Base-by-base conservation (phyloP, 148 eudicot species). In the Euryodendron excelsum region DNA sequence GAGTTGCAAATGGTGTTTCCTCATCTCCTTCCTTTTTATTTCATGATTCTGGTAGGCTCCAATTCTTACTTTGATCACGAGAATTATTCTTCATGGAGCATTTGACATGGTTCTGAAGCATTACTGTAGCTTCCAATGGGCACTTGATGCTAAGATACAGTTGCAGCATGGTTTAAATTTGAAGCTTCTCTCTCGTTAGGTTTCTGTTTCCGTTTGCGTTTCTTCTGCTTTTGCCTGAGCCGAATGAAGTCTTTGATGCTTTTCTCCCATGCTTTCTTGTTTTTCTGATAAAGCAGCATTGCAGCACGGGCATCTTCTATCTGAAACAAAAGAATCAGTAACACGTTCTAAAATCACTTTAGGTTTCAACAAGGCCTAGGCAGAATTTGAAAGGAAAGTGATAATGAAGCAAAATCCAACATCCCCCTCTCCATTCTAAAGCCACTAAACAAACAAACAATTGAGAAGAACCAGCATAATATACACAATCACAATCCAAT, bases 241-340 rank as follows among this genome's bases (percentile, higher is more conserved):
- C 84, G 86, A 20, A 63, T 47, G 30, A 76, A 86, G 77, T 91
- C 96, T 79, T 91, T 95, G 82, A 82, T 79, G 76, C 87, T 82
- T 82, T 65, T 89, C 85, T 95, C 99, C 99, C 97, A 95, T 74
- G 83, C 86, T 74, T 78, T 91, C 65, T 78, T 90, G 81, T 88
- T 86, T 77, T 80, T 95, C 86, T 90, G 91, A 81, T 95, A 95
- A 55, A 95, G 93, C 78, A 90, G 34, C 99, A 95, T 95, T 18
- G 97, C 99, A 45, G 99, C 96, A 13, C 99, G 94, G 55, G 97
- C 96, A 84, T 95, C 99, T 86, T 95, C 97, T 50, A 95, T 60
- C 99, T 95, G 91, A 73, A 76, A 72, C 15, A 50, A 73, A 52
- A 31, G 1, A 78, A 7, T 69, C 23, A 39, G 44, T 71, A 6